These are phyloP conservation scores for Pyrus hybrid DNA, from an alignment of 331 rosid genomes.

Conservation along the genomic window DNA sequence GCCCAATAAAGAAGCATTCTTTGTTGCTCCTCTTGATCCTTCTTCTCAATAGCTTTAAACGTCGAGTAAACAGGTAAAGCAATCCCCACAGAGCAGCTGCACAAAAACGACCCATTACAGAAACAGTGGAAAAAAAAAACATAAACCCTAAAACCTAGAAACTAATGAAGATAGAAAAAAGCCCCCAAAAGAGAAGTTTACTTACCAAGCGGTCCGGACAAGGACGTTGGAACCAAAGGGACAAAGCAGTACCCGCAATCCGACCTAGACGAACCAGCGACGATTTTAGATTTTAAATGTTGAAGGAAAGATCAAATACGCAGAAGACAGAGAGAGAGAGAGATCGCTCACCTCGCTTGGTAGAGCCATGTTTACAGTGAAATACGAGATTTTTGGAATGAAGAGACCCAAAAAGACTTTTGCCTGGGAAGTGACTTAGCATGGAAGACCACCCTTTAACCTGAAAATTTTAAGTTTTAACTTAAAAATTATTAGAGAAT, in stretches of 20 bases:
- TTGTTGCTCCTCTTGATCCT: conserved; percentile 36
- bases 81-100: conserved; percentile 43
- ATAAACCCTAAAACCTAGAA: neutral
- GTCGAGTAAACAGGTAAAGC: conserved; percentile 50
- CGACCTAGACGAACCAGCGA: conserved; percentile 19
- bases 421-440: neutral
- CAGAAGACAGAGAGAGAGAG: neutral
- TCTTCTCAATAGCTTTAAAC: conserved; percentile 51
- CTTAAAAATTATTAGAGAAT: no score
- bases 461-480: no score
- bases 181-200: neutral
- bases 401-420: no score
- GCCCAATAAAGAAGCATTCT: conserved; percentile 52
- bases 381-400: neutral
- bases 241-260: conserved; percentile 30
- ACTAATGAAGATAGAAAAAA: neutral
- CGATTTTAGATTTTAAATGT: neutral
- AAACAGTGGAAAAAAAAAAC: neutral
- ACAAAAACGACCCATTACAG: neutral
- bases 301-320: neutral
- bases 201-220: conserved; percentile 46
- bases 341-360: conserved; percentile 18
- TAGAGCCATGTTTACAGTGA: conserved; percentile 5
- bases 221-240: conserved; percentile 29
- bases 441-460: no score